Conservation (phyloP, 1,284 basidiomycete genomes). For the Chiua sp. region DNA sequence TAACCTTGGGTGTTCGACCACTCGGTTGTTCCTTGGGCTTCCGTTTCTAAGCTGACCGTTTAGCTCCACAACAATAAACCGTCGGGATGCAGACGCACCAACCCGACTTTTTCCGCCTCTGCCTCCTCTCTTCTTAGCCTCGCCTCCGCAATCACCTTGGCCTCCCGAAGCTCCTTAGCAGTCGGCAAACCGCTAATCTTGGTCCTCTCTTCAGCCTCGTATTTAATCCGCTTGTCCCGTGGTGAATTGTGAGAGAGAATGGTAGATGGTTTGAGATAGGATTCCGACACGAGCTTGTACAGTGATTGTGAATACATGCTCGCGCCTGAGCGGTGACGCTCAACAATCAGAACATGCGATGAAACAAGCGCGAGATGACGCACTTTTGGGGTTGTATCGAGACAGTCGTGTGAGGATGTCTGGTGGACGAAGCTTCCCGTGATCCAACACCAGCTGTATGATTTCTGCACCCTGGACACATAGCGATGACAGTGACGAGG, state of each 20-base stretch:
- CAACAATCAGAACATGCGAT: not conserved
- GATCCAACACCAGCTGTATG: conserved; percentile 77
- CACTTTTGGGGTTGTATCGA: conserved; percentile 64
- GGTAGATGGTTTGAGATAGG: conserved; percentile 77
- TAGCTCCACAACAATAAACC: not conserved
- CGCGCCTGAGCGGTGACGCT: conserved; percentile 44
- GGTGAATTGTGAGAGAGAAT: conserved; percentile 75
- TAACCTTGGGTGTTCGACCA: conserved; percentile 58
- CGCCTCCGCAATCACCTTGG: conserved; percentile 65
- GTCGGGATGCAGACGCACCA: conserved; percentile 52
- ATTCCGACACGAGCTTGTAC: conserved; percentile 65
- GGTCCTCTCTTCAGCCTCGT: conserved; percentile 74
- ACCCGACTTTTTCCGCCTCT: conserved; percentile 70
- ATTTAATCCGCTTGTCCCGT: conserved; percentile 74
- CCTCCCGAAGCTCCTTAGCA: conserved; percentile 73
- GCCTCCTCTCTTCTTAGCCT: conserved; percentile 72
- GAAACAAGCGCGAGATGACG: conserved; percentile 1
- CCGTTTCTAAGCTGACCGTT: conserved; percentile 55
- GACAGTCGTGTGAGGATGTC: conserved; percentile 68
- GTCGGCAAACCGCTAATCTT: conserved; percentile 78
- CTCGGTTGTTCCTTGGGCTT: conserved; percentile 56
- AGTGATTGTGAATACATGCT: conserved; percentile 61
- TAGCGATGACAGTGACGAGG: not conserved
- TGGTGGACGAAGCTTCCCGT: conserved; percentile 84
- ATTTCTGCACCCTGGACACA: conserved; percentile 69